Base-by-base conservation (phyloP, 805 yeast species). In the Monosporozyma solicola region DNA sequence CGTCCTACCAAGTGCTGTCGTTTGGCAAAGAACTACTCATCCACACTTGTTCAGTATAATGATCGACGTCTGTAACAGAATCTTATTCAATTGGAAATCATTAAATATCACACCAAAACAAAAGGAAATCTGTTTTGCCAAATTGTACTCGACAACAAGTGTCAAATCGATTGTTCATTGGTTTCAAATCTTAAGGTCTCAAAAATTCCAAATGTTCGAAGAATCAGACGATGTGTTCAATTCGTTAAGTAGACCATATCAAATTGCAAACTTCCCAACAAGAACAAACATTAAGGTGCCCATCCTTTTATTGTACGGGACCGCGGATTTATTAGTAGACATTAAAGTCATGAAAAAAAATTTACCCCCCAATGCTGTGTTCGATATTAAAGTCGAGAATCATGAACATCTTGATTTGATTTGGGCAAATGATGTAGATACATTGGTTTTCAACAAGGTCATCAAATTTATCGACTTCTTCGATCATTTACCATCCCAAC, bases 121-220 rank as follows among this genome's bases (percentile, higher is more conserved):
- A 68, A 92, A 91, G 64, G 71, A 82, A 48, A 77, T 87, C n/a
- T 79, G 87, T 15, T 92, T 88, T 68, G 81, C 88, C 16, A 97
- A 94, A 66, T 73, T 92, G 52, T 92, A 91, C 70, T 87, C 96
- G 1, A 85, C 95, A 24, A 89, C 98, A 0, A 82, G 91, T 2
- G 98, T 91, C 27, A 92, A 91, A 68, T 80, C 87, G 9, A 90
- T 89, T 47, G 97, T 90, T n/a, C 97, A 89, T 69, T 89, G 97
- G 97, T 88, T 89, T 62, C 96, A 89, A 69, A 91, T 92, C 51
- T 87, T 92, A 56, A 76, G 84, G 51, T 76, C 85, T 6, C 80
- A 80, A 47, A 77, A 79, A 48, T 91, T 92, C 67, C 96, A 91
- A 67, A 85, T 94, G 96, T 92, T 82, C 69, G 94, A 87, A 62